Conservation (phyloP, 108 stramenopile genomes). For the Skeletonema tropicum region DNA sequence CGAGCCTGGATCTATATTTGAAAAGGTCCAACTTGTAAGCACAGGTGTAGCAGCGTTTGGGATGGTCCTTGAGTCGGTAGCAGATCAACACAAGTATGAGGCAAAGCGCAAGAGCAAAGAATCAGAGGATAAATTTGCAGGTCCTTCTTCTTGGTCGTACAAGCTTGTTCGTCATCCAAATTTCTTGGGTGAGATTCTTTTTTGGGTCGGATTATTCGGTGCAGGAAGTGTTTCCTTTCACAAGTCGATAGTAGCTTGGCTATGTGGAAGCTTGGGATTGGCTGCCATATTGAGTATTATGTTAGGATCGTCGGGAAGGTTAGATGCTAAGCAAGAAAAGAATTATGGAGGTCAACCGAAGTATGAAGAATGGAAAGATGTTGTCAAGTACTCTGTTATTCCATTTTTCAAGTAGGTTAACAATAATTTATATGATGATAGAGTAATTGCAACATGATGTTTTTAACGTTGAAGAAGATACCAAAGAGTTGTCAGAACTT, state of each 20-base stretch:
- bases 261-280: conserved; percentile 53
- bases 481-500: no score
- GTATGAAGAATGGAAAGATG: conserved; percentile 57
- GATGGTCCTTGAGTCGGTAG: conserved; percentile 30
- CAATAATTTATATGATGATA: no score
- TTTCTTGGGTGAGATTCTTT: conserved; percentile 71
- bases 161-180: conserved; percentile 73
- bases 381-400: conserved; percentile 48
- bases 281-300: conserved; percentile 67
- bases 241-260: conserved; percentile 48
- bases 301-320: conserved; percentile 51
- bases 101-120: conserved; percentile 26
- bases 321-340: conserved; percentile 65
- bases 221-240: conserved; percentile 60
- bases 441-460: no score
- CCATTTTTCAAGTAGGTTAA: conserved; percentile 42
- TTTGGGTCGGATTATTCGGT: conserved; percentile 70
- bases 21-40: conserved; percentile 7
- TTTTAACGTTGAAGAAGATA: no score
- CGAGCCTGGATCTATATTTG: not conserved
- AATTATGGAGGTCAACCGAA: conserved; percentile 55
- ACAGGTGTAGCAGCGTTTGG: conserved; percentile 26
- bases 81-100: conserved; percentile 49
- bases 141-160: conserved; percentile 54
- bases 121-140: conserved; percentile 20